These are phyloP conservation scores for Gracilaria caudata DNA, from an alignment of 23 red algal genomes.

Conservation along the genomic window DNA sequence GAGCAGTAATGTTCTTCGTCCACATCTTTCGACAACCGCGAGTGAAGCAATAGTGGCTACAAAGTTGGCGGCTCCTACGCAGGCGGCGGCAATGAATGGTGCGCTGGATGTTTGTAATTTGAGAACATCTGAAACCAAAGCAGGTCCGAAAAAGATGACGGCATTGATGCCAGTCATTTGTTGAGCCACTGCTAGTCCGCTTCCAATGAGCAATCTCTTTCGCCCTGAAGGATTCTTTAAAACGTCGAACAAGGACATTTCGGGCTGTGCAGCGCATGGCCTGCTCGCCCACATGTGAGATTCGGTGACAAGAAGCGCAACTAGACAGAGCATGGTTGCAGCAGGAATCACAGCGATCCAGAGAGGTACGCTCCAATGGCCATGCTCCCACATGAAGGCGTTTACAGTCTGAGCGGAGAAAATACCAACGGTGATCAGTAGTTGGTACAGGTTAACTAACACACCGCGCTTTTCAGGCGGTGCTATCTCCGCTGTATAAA, in stretches of 20 bases:
- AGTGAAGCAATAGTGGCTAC: conserved; percentile 56
- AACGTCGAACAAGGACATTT: conserved; percentile 9
- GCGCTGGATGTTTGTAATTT: conserved; percentile 26
- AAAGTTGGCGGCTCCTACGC: conserved; percentile 55
- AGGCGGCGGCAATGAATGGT: conserved; percentile 50
- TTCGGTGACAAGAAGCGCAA: conserved; percentile 44
- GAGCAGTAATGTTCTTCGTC: conserved; percentile 51
- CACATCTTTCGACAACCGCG: conserved; percentile 61
- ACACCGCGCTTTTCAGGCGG: conserved; percentile 57
- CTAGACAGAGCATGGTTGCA: conserved; percentile 19
- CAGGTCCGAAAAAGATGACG: conserved; percentile 71
- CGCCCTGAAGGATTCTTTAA: conserved; percentile 27
- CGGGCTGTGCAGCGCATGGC: background rate
- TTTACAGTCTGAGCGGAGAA: conserved; percentile 52
- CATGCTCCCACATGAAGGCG: conserved; percentile 32
- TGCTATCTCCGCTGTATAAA: conserved; percentile 67
- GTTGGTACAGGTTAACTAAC: conserved; percentile 76
- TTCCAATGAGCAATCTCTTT: conserved; percentile 41
- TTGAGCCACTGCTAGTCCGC: conserved; percentile 45
- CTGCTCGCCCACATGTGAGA: conserved; percentile 51
- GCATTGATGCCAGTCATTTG: conserved; percentile 81
- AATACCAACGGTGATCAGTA: conserved; percentile 75
- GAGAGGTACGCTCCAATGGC: conserved; percentile 32
- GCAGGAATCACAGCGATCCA: conserved; percentile 37
- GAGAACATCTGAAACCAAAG: conserved; percentile 56